phyloP scores from a whole-genome alignment of 2,329 filamentous ascomycete species.

The Claviceps humidiphila region DNA sequence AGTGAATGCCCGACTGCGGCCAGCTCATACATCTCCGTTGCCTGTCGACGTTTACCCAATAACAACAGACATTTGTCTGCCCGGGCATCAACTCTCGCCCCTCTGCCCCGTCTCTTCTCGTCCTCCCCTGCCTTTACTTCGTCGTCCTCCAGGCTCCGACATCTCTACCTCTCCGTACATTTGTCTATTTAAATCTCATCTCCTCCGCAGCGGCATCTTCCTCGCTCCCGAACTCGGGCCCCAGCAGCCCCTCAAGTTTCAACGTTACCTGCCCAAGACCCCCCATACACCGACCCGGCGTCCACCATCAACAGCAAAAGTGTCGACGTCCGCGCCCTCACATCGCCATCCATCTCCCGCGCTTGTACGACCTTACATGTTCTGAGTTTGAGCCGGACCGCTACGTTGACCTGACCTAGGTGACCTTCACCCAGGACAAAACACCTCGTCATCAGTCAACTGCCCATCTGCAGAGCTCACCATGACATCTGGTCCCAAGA shows the following conservation, averaged over 20 bases:
- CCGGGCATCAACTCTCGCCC: too few species aligned
- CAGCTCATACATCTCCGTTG: too few species aligned
- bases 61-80: too few species aligned
- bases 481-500: slow-evolving; percentile 28
- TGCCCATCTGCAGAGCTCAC: slow-evolving; percentile 10
- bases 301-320: not conserved
- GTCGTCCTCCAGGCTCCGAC: too few species aligned
- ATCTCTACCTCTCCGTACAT: too few species aligned
- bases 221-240: slow-evolving; percentile 4
- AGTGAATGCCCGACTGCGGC: too few species aligned
- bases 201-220: slow-evolving; percentile 5
- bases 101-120: not conserved
- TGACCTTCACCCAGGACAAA: not conserved
- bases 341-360: slow-evolving; percentile 1
- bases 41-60: too few species aligned
- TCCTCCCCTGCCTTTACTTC: not conserved
- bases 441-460: not conserved
- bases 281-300: not conserved
- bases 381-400: slow-evolving; percentile 1
- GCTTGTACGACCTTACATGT: not conserved
- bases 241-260: not conserved
- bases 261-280: not conserved
- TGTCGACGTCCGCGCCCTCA: not conserved
- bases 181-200: not conserved
- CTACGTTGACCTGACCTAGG: slow-evolving; percentile 1